Evolutionary conservation across 352 stramenopile genomes (phyloP), one percentile per base, ranked within the genome.

Genomic region (Phytophthora sp.): DNA sequence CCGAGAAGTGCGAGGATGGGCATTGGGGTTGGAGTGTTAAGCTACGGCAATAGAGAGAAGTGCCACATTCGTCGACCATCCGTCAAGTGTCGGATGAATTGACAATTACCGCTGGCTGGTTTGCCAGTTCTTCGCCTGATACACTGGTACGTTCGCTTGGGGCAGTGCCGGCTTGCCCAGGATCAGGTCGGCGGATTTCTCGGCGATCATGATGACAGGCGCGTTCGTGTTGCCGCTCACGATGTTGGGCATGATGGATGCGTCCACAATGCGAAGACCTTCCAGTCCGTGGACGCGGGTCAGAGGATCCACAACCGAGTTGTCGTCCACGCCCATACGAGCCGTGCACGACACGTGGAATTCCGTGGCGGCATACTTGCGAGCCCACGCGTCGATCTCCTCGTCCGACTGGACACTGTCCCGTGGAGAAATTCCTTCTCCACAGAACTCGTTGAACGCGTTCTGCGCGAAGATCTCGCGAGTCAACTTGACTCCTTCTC

Each of bases 211-310:
- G 70, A 97, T 94, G 11, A 93, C 86, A 3, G 92, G 96, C 5
- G 71, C 90, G 73, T 98, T 98, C 15, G 96, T 80, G 66, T 98
- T 98, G 24, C 94, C 94, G 47, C 90, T 97, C 45, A 96, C 76
- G 50, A 98, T 97, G 70, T 89, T 93, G 26, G 93, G 93, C 79
- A 98, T 97, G 62, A 97, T 90, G 30, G 85, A 96, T 15, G 94
- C 94, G 53, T 98, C 94, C 8, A 93, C 90, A n/a, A 98, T 73
- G 20, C 90, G 84, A 8, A 98, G 72, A 26, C 82, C 78, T 15
- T 96, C 76, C 24, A 97, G 54, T 7, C 90, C 92, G 46, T 93
- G 80, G 9, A 98, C 90, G 12, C 76, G 76, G 12, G 95, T 89
- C 41, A 78, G 38, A 16, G 88, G 58, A 57, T 98, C 89, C 18